Conservation (phyloP, 106 monocot genomes). For the Phalaenopsis aphrodite region DNA sequence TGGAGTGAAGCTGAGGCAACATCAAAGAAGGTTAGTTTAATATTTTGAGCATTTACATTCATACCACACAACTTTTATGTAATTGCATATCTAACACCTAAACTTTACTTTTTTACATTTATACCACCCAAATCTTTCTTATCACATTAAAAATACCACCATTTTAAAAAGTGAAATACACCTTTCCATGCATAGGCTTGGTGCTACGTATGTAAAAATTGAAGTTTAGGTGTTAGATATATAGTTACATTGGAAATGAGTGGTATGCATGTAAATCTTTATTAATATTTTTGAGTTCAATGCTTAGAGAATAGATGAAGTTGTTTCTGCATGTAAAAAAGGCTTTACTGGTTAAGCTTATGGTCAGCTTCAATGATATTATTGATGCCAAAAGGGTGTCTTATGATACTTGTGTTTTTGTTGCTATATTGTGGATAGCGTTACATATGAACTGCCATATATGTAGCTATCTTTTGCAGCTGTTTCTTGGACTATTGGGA, state of each 20-base stretch:
- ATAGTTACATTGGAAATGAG: too few species aligned
- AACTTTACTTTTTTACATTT: too few species aligned
- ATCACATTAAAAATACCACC: too few species aligned
- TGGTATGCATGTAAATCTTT: too few species aligned
- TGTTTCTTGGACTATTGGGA: neutral
- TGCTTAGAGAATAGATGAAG: neutral
- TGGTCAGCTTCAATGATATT: neutral
- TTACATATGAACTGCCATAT: neutral
- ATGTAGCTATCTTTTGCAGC: neutral
- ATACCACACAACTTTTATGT: too few species aligned
- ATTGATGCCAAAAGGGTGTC: neutral
- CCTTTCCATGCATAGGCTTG: too few species aligned
- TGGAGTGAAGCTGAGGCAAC: conserved; percentile 83
- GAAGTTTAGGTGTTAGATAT: too few species aligned
- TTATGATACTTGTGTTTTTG: neutral
- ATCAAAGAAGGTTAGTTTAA: conserved; percentile 66
- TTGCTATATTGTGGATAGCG: neutral
- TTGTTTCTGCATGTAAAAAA: neutral
- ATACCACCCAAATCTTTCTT: too few species aligned
- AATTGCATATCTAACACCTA: too few species aligned
- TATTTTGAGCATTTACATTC: neutral
- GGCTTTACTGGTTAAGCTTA: neutral
- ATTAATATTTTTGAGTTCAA: neutral
- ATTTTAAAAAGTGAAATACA: too few species aligned
- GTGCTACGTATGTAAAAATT: too few species aligned